These are phyloP conservation scores for Xylariaceae sp. DNA, from an alignment of 2,329 filamentous ascomycete species.

Conservation along the genomic window DNA sequence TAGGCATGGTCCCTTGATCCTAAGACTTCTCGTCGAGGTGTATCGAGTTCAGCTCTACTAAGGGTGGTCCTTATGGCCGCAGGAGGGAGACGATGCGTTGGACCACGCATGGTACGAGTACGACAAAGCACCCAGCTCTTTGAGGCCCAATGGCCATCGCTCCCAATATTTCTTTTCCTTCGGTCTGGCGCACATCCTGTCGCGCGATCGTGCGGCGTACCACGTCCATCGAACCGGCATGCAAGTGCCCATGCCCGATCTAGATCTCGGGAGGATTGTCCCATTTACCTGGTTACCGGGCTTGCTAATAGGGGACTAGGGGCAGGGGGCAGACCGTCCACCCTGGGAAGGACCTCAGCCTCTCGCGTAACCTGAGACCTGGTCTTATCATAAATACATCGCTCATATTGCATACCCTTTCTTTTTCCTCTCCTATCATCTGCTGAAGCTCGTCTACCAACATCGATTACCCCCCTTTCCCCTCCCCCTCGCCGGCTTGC, in stretches of 20 bases:
- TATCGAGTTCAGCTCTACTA: not conserved
- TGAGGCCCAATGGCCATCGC: slow-evolving; percentile 22
- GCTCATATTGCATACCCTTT: slow-evolving; percentile 15
- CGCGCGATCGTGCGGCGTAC: slow-evolving; percentile 2
- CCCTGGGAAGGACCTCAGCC: slow-evolving; percentile 9
- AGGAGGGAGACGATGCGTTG: slow-evolving; percentile 8
- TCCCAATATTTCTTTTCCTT: slow-evolving; percentile 18
- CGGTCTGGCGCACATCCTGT: slow-evolving; percentile 14
- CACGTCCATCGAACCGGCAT: slow-evolving; percentile 11
- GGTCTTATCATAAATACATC: slow-evolving; percentile 20
- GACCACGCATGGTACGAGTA: slow-evolving; percentile 22
- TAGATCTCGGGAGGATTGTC: slow-evolving; percentile 19
- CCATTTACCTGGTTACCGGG: slow-evolving; percentile 19
- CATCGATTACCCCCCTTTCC: not conserved
- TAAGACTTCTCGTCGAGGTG: not conserved
- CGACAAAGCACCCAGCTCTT: slow-evolving; percentile 10
- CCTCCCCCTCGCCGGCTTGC: not conserved
- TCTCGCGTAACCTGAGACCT: slow-evolving; percentile 19
- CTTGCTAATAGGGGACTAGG: not conserved
- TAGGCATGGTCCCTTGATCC: slow-evolving; percentile 5
- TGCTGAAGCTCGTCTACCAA: slow-evolving; percentile 6
- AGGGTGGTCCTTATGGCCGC: slow-evolving; percentile 3
- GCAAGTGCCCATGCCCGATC: slow-evolving; percentile 11
- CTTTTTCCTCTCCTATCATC: slow-evolving; percentile 12
- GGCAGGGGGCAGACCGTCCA: not conserved